Evolutionary conservation across 2,329 filamentous ascomycete genomes (phyloP).

Genomic region (Leptographium lundbergii): DNA sequence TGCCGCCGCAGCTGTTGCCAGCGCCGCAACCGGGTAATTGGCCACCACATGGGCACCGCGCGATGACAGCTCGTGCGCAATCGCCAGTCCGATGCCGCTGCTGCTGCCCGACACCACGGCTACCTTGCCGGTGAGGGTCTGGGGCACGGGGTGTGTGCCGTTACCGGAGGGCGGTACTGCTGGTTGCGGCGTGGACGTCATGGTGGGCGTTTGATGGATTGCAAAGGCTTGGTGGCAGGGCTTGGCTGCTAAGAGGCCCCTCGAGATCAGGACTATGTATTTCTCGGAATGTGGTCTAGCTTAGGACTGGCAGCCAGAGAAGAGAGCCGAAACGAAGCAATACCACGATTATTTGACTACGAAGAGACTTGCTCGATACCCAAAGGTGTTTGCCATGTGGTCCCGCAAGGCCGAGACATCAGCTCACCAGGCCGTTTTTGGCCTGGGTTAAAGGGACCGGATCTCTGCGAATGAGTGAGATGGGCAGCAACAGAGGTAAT

Average conservation of each 20-base stretch:
- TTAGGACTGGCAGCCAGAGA: too few species aligned
- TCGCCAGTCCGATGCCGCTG: constrained; percentile 32
- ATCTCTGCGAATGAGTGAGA: background rate
- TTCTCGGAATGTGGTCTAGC: background rate
- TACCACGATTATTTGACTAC: too few species aligned
- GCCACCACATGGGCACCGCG: constrained; percentile 33
- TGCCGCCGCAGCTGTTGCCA: constrained; percentile 18
- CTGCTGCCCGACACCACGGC: constrained; percentile 35
- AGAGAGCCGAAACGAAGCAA: too few species aligned
- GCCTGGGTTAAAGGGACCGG: background rate
- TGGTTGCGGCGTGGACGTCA: too few species aligned
- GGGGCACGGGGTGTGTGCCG: background rate
- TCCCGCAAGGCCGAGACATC: background rate
- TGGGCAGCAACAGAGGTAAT: background rate
- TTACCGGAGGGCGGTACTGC: background rate
- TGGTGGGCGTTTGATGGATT: background rate
- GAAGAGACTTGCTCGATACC: too few species aligned
- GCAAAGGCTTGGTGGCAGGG: too few species aligned
- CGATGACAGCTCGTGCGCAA: constrained; percentile 28
- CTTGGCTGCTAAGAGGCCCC: too few species aligned
- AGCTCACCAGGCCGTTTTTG: background rate
- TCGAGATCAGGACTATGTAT: background rate
- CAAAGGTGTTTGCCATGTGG: background rate
- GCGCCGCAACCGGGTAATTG: constrained; percentile 30
- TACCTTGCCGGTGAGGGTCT: constrained; percentile 26